Conservation (phyloP, 129 eudicot species). For the Oenanthe sinensis region DNA sequence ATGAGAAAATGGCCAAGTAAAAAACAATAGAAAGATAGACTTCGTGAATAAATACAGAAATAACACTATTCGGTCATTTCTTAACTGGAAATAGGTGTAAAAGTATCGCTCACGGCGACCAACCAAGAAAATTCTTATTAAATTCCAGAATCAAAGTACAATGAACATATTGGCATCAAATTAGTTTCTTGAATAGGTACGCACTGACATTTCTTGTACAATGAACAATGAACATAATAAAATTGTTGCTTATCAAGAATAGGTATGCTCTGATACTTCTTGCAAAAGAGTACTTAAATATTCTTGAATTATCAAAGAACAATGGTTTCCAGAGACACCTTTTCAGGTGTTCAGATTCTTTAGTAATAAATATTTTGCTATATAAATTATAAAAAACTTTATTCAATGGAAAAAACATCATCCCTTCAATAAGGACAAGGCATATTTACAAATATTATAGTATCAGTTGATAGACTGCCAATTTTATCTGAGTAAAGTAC, state of each 20-base stretch:
- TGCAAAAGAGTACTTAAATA: not conserved
- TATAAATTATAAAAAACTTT: not conserved
- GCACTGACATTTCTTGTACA: no score
- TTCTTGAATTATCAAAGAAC: not conserved
- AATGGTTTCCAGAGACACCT: not conserved
- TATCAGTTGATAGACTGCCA: not conserved
- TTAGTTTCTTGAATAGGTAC: no score
- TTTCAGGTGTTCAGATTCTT: not conserved
- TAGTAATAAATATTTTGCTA: not conserved
- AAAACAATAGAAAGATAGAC: not conserved
- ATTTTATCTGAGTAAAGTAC: not conserved
- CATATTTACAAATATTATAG: not conserved
- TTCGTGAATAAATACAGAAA: not conserved
- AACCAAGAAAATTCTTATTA: not conserved
- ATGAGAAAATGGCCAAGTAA: not conserved
- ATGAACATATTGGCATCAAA: not conserved
- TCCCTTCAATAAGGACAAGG: not conserved
- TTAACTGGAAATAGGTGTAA: not conserved
- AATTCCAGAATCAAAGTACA: not conserved
- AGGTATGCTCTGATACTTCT: not conserved
- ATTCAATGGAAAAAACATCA: not conserved
- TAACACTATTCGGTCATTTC: not conserved
- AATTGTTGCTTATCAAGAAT: not conserved
- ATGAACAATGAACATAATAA: no score
- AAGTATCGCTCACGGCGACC: not conserved